Conservation (phyloP, 1,284 basidiomycete species). For the Crucibulum cyathiforme region DNA sequence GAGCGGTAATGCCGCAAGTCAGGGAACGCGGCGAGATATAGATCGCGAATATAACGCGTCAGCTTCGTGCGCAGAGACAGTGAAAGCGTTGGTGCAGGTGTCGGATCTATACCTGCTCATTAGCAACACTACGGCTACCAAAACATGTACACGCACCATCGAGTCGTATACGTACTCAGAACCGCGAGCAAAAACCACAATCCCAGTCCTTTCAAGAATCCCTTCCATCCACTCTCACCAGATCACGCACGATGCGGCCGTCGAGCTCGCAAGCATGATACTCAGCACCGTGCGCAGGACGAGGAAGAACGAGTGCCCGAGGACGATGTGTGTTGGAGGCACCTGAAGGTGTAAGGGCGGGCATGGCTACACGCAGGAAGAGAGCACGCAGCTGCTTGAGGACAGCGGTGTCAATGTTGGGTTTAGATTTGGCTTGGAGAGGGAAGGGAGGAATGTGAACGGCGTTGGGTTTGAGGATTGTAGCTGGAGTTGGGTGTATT, state of each 20-base stretch:
- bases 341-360: slow-evolving; percentile 18
- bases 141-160: slow-evolving; percentile 62
- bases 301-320: slow-evolving; percentile 87
- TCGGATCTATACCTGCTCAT: too few relatives aligned
- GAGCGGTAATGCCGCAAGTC: slow-evolving; percentile 76
- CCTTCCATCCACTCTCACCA: slow-evolving; percentile 82
- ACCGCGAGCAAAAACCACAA: slow-evolving; percentile 93
- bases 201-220: slow-evolving; percentile 84
- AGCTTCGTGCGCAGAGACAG: slow-evolving; percentile 86
- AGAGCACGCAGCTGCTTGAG: slow-evolving; percentile 81
- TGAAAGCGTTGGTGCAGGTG: slow-evolving; percentile 84
- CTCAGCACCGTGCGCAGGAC: slow-evolving; percentile 87
- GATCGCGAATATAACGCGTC: slow-evolving; percentile 87
- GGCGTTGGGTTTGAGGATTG: slow-evolving; percentile 53
- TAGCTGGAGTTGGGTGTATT: slow-evolving; percentile 50
- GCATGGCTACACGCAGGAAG: slow-evolving; percentile 76
- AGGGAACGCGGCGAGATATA: slow-evolving; percentile 83
- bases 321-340: slow-evolving; percentile 69
- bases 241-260: slow-evolving; percentile 87
- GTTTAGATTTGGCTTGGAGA: slow-evolving; percentile 55
- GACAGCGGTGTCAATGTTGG: slow-evolving; percentile 82
- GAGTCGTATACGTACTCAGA: slow-evolving; percentile 94
- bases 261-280: slow-evolving; percentile 89
- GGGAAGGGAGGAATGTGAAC: slow-evolving; percentile 62
- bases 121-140: too few relatives aligned